Evolutionary conservation across 2,329 filamentous ascomycete species (phyloP).

Genomic region (Stenocarpella maydis): DNA sequence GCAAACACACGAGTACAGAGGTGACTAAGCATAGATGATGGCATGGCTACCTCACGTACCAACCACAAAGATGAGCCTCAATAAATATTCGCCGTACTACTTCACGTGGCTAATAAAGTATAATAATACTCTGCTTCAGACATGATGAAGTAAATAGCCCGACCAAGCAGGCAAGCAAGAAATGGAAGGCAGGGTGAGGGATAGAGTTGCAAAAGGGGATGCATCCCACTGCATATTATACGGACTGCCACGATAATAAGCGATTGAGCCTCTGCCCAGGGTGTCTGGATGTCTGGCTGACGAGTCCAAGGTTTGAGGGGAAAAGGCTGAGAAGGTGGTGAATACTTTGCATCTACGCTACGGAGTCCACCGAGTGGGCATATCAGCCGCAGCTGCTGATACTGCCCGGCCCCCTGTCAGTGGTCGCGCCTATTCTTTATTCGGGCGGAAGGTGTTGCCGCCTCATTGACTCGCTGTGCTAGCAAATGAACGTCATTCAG

Average conservation of each 20-base stretch:
- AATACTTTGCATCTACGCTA: not conserved
- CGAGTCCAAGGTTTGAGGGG: not conserved
- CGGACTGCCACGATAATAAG: not conserved
- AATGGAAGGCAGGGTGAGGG: not conserved
- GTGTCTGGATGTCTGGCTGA: not conserved
- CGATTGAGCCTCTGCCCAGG: not conserved
- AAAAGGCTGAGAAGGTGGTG: not conserved
- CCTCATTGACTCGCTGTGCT: conserved; percentile 28
- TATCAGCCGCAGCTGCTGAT: not conserved
- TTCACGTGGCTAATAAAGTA: too few species aligned
- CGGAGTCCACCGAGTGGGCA: too few species aligned
- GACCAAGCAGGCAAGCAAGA: not conserved
- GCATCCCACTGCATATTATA: not conserved
- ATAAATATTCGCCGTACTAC: not conserved
- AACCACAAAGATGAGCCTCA: not conserved
- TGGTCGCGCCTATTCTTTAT: conserved; percentile 15
- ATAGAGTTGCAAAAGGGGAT: not conserved
- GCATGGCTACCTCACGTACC: not conserved
- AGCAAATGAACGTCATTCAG: conserved; percentile 26
- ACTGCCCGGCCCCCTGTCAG: not conserved
- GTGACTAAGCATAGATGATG: not conserved
- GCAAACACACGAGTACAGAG: not conserved
- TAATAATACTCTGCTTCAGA: not conserved
- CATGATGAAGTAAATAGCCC: not conserved
- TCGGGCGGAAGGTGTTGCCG: conserved; percentile 16